Percentiles rank a stretch among this genome's conserved stretches.
These are phyloP conservation scores for Fusarium sp. DNA, from an alignment of 2,329 filamentous ascomycete species.

Conservation along the genomic window DNA sequence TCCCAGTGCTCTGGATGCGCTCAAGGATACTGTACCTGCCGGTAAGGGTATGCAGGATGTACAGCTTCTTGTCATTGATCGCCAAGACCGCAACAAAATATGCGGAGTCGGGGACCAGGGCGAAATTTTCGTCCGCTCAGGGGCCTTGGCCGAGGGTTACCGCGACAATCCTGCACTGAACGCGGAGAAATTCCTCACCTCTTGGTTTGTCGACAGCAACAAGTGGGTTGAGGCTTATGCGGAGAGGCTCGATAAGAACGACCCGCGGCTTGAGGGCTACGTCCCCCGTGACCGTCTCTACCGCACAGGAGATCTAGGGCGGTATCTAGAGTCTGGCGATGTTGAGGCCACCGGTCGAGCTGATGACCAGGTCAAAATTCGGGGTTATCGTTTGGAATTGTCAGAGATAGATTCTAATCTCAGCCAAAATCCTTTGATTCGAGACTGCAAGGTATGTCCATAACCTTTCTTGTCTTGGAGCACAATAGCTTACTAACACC, in stretches of 20 bases:
- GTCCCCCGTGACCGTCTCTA: constrained; percentile 90
- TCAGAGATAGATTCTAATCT: constrained; percentile 93
- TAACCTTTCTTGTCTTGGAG: not conserved
- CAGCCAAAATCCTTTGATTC: constrained; percentile 76
- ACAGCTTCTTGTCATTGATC: constrained; percentile 85
- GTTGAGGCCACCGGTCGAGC: constrained; percentile 83
- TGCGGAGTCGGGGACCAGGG: constrained; percentile 86
- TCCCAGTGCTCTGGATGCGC: constrained; percentile 58
- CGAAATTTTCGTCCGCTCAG: constrained; percentile 85
- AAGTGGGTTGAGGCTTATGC: constrained; percentile 75
- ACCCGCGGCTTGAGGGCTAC: constrained; percentile 70
- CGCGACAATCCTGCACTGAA: constrained; percentile 70
- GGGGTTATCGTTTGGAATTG: constrained; percentile 84
- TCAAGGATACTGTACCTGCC: constrained; percentile 79
- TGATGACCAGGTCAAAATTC: constrained; percentile 94
- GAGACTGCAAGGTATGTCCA: constrained; percentile 72
- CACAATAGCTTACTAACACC: not conserved
- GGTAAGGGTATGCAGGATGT: constrained; percentile 90
- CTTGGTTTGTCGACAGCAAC: constrained; percentile 85
- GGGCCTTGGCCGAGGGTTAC: constrained; percentile 86
- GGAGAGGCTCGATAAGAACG: constrained; percentile 59
- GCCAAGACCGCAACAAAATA: constrained; percentile 71
- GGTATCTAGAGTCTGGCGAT: constrained; percentile 67
- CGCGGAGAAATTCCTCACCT: constrained; percentile 79
- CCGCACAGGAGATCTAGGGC: constrained; percentile 84